Evolutionary conservation across 257 asterid genomes (phyloP).

Genomic region (Hygrophila difformis): DNA sequence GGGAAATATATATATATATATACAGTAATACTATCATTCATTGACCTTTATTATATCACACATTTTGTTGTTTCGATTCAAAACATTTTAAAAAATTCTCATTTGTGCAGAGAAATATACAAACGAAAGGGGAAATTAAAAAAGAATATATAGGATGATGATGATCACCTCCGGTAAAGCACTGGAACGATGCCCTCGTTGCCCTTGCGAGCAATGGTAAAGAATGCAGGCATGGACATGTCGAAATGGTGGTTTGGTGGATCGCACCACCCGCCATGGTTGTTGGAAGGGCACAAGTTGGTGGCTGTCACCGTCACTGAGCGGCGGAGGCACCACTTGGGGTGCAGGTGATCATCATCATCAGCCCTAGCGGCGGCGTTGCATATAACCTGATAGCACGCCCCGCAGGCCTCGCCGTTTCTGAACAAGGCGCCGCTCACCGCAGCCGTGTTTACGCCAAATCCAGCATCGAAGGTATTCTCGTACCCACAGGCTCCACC

Average conservation of each 20-base stretch:
- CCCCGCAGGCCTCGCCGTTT: slow-evolving; percentile 62
- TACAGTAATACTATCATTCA: background rate
- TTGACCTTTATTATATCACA: no score
- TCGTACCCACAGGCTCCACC: slow-evolving; percentile 75
- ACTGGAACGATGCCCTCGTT: slow-evolving; percentile 57
- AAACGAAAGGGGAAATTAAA: no score
- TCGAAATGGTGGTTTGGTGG: slow-evolving; percentile 70
- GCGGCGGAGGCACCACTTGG: slow-evolving; percentile 46
- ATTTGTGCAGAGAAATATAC: no score
- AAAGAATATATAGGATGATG: no score
- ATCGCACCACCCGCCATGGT: slow-evolving; percentile 73
- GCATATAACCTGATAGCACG: slow-evolving; percentile 48
- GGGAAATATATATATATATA: background rate
- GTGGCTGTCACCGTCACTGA: slow-evolving; percentile 54
- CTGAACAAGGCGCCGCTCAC: slow-evolving; percentile 49
- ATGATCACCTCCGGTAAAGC: slow-evolving; percentile 39
- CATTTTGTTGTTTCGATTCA: no score
- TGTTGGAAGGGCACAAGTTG: slow-evolving; percentile 66
- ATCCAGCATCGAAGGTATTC: slow-evolving; percentile 44
- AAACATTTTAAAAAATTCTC: no score
- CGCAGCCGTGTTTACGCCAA: slow-evolving; percentile 53
- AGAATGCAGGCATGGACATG: slow-evolving; percentile 68
- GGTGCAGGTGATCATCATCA: no score
- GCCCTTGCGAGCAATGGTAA: slow-evolving; percentile 53
- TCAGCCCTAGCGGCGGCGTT: no score